Base-by-base conservation (phyloP, 148 eudicot genomes). In the Camellia lanceoleosa region DNA sequence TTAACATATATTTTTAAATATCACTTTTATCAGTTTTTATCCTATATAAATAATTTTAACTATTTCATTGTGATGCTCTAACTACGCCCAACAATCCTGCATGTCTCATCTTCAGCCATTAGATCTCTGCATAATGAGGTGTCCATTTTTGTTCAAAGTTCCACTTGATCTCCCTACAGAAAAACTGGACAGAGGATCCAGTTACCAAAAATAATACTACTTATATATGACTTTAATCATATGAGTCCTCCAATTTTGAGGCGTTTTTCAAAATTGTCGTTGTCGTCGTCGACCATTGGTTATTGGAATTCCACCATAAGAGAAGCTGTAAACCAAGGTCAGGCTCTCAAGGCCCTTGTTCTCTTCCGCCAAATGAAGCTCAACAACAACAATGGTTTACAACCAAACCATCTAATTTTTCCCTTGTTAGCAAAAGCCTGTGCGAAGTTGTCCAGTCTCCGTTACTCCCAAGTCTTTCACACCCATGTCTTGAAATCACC, bases 381-480 rank as follows among this genome's bases (percentile, higher is more conserved):
- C 38, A 30, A 30, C 38, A 30, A 1, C 38, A 30, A 80, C 76
- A 51, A 38, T 11, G 85, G 82, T 44, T 46, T 83, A 19, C 1
- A 65, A 13, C 90, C 91, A 77, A 79, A 88, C 83, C 85, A 89
- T 2, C 65, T 86, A n/a, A 92, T 91, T 59, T 88, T 86, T 55
- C 91, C 90, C n/a, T 85, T 90, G 43, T 54, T 87, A 2, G 89
- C 91, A 68, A 92, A 92, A 83, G 90, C 90, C 66, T 88, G 95
- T 59, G 93, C 85, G 15, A 88, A 88, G 74, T 74, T 73, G 61
- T 76, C 78, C 15, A 76, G 80, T 66, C 77, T 81, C 19, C 80
- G 5, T n/a, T 65, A 76, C 71, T 84, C 89, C 23, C 80, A 82
- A 79, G 77, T 79, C 20, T 69, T 90, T 67, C 96, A 90, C 76